phyloP scores from a whole-genome alignment of 75 land plant species.

The Pinus taeda region DNA sequence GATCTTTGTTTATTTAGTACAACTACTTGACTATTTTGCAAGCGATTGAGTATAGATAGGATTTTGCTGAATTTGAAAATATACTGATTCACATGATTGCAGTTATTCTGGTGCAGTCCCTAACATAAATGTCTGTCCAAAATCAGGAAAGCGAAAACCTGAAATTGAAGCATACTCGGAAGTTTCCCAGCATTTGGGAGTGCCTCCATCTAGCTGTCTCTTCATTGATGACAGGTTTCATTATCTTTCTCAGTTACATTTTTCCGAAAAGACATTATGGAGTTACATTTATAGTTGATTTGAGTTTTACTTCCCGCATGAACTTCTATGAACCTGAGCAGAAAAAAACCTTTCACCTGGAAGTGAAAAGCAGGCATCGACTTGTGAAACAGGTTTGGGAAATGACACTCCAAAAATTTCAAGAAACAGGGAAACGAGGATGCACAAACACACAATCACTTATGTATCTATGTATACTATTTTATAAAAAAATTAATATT shows the following conservation, averaged over 20 bases:
- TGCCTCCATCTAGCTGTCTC: constrained; percentile 67
- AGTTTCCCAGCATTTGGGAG: constrained; percentile 50
- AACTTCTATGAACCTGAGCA: not conserved
- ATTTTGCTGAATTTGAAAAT: not conserved
- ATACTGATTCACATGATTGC: not conserved
- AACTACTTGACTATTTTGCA: not conserved
- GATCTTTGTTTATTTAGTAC: not conserved
- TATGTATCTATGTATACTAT: not conserved
- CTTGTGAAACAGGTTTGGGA: not conserved
- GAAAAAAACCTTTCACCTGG: not conserved
- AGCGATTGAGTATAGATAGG: not conserved
- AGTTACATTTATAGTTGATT: not conserved
- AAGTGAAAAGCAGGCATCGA: no score
- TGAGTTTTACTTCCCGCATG: not conserved
- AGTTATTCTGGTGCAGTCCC: not conserved
- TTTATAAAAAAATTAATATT: not conserved
- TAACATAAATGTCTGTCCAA: constrained; percentile 3
- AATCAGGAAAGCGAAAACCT: constrained; percentile 88
- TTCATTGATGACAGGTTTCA: constrained; percentile 93
- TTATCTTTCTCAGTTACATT: not conserved
- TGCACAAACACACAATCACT: not conserved
- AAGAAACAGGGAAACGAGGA: not conserved
- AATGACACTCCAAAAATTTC: not conserved
- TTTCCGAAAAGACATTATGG: not conserved
- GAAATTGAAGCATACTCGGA: constrained; percentile 61